Conservation (phyloP, 169 alveolate genomes). For the Plasmodium gaboni region DNA sequence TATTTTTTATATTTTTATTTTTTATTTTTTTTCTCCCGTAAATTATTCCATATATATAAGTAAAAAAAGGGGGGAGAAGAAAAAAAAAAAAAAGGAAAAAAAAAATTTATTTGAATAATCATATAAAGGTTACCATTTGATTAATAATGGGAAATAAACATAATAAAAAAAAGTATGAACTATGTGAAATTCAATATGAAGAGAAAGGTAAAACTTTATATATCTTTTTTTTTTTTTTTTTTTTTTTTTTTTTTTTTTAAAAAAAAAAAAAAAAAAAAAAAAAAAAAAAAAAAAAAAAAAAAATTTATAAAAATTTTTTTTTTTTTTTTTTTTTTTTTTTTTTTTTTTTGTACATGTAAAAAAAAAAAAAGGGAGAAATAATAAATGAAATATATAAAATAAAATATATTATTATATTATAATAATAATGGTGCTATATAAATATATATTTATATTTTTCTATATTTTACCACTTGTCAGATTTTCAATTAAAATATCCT, state of each 20-base stretch:
- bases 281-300: too few relatives aligned
- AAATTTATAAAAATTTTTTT: too few relatives aligned
- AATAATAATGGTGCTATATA: too few relatives aligned
- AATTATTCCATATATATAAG: too few relatives aligned
- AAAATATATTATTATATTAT: too few relatives aligned
- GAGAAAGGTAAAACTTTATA: slow-evolving; percentile 6
- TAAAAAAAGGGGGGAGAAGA: too few relatives aligned
- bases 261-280: not conserved
- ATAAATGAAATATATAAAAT: too few relatives aligned
- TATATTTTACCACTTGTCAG: not conserved
- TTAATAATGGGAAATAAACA: slow-evolving; percentile 67
- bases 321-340: not conserved
- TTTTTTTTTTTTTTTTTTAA: not conserved
- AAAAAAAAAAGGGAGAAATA: not conserved
- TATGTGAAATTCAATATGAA: slow-evolving; percentile 70
- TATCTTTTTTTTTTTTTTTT: not conserved
- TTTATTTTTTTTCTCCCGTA: too few relatives aligned
- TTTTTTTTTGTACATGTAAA: not conserved
- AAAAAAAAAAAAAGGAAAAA: not conserved
- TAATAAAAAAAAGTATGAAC: slow-evolving; percentile 35
- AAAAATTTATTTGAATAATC: slow-evolving; percentile 1
- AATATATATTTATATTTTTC: not conserved
- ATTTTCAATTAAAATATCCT: slow-evolving; percentile 43
- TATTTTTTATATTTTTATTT: too few relatives aligned
- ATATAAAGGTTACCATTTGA: slow-evolving; percentile 5